phyloP scores from a whole-genome alignment of 202 grass and related monocot species.

The Miscanthus sacchariflorus region DNA sequence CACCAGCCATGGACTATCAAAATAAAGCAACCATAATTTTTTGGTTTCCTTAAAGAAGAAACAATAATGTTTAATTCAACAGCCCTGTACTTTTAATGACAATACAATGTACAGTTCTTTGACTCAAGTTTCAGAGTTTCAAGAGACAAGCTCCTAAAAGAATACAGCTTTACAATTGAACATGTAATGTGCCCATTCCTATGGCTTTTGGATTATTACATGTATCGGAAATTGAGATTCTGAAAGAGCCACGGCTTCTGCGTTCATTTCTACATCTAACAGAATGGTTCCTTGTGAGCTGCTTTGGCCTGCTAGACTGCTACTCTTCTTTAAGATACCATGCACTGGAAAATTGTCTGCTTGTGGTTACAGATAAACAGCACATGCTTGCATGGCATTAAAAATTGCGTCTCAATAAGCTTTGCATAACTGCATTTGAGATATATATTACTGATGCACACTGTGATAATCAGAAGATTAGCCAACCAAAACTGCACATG shows the following conservation, averaged over 20 bases:
- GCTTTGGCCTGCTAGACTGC: background rate
- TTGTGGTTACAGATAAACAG: background rate
- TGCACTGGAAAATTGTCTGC: background rate
- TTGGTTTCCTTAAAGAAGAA: slow-evolving; percentile 17
- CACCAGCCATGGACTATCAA: background rate
- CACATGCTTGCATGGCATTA: background rate
- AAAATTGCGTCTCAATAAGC: background rate
- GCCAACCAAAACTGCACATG: background rate
- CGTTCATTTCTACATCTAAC: background rate
- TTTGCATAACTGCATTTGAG: background rate
- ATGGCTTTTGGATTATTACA: background rate
- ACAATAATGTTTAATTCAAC: background rate
- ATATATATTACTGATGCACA: background rate
- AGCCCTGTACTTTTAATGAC: slow-evolving; percentile 32
- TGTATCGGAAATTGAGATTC: slow-evolving; percentile 1
- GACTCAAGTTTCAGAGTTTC: background rate
- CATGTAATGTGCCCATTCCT: background rate
- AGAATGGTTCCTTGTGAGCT: background rate
- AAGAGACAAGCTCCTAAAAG: background rate
- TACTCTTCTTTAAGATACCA: background rate
- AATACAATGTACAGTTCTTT: slow-evolving; percentile 28
- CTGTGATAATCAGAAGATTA: background rate
- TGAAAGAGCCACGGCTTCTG: background rate
- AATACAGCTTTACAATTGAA: slow-evolving; percentile 16
- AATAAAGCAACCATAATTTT: slow-evolving; percentile 19